Conservation (phyloP, 148 eudicot genomes). For the Agrostemma githago region DNA sequence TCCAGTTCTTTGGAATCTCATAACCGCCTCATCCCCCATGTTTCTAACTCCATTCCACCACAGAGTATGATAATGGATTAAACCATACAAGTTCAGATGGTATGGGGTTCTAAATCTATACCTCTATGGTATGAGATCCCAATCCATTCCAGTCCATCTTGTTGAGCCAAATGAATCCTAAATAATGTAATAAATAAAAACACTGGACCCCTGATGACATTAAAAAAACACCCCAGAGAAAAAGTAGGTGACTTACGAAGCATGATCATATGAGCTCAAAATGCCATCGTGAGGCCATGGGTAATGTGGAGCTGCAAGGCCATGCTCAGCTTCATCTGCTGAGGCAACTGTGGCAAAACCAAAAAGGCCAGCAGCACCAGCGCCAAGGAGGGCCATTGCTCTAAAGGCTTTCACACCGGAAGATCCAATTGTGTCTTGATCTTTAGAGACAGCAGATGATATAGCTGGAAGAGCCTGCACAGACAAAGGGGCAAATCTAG, state of each 20-base stretch:
- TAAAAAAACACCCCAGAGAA: neutral
- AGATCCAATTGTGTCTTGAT: slow-evolving; percentile 45
- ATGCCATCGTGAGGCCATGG: slow-evolving; percentile 98
- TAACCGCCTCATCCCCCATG: too few relatives aligned
- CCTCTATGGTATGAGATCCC: too few relatives aligned
- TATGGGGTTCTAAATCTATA: too few relatives aligned
- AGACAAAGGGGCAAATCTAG: slow-evolving; percentile 5
- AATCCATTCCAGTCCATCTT: too few relatives aligned
- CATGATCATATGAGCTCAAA: slow-evolving; percentile 91
- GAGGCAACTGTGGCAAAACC: slow-evolving; percentile 56
- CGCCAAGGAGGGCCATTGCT: slow-evolving; percentile 66
- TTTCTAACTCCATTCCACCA: too few relatives aligned
- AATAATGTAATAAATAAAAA: too few relatives aligned
- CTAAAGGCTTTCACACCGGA: slow-evolving; percentile 45
- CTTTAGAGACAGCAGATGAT: slow-evolving; percentile 52
- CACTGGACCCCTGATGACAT: neutral
- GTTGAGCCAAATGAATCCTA: too few relatives aligned
- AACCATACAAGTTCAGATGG: too few relatives aligned
- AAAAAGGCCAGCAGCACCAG: slow-evolving; percentile 63
- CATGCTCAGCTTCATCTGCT: slow-evolving; percentile 95
- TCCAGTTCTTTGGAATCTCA: too few relatives aligned
- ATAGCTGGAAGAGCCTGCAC: slow-evolving; percentile 66
- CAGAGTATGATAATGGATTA: too few relatives aligned
- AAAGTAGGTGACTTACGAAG: slow-evolving; percentile 57
- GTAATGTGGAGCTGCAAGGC: slow-evolving; percentile 58